Evolutionary conservation across 371 early-diverging fungal genomes (phyloP).

Genomic region (Apophysomyces sp.): DNA sequence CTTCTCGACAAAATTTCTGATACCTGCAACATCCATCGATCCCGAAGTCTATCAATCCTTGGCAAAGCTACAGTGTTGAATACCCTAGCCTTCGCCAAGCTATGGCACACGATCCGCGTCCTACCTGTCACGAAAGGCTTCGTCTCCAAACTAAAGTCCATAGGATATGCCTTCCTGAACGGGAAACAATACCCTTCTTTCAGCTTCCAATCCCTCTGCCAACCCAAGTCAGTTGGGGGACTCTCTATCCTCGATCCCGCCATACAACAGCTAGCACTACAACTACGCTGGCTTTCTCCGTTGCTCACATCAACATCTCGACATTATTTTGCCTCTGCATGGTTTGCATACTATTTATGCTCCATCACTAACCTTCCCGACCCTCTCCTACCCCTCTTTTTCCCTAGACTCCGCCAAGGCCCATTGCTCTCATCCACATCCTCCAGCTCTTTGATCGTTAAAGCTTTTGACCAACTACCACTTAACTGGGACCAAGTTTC

Average conservation of each 20-base stretch:
- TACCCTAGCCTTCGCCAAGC: conserved; percentile 7
- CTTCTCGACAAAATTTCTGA: conserved; percentile 8
- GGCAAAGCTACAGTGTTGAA: conserved; percentile 18
- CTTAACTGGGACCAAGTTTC: neutral
- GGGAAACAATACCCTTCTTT: conserved; percentile 6
- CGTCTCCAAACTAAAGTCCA: neutral
- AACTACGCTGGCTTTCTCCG: conserved; percentile 17
- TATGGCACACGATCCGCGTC: conserved; percentile 19
- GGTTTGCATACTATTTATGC: neutral
- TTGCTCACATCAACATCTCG: neutral
- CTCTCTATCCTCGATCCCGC: conserved; percentile 11
- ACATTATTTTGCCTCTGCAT: neutral
- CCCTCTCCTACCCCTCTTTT: neutral
- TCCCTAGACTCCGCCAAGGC: neutral
- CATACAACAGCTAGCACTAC: conserved; percentile 5
- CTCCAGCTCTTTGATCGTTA: neutral
- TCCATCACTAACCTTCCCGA: neutral
- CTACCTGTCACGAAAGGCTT: neutral
- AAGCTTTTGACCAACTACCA: neutral
- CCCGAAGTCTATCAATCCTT: conserved; percentile 3
- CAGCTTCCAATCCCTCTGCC: neutral
- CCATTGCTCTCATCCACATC: neutral
- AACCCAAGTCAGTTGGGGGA: conserved; percentile 7
- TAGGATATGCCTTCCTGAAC: neutral
- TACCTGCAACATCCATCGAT: conserved; percentile 1